Evolutionary conservation across 129 eudicot genomes (phyloP).

Genomic region (Logfia minima): DNA sequence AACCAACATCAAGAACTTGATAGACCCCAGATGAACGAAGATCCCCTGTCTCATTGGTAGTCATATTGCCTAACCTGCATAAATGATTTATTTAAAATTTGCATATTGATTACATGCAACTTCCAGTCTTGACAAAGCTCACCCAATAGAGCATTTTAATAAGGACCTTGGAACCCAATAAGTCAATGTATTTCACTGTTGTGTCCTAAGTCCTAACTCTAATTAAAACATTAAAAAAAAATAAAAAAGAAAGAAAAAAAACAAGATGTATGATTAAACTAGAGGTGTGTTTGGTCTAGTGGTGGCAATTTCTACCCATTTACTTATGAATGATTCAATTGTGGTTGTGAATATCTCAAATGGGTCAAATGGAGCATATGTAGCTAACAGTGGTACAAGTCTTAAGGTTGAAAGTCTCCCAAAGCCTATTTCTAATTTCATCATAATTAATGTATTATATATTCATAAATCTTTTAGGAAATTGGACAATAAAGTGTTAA

Average conservation of each 20-base stretch:
- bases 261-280: neutral
- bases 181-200: neutral
- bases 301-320: constrained; percentile 4
- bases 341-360: neutral
- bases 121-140: neutral
- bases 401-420: neutral
- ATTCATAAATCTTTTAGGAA: neutral
- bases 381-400: neutral
- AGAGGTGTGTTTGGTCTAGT: neutral
- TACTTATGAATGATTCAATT: neutral
- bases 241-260: neutral
- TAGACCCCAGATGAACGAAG: constrained; percentile 78
- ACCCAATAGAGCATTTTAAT: neutral
- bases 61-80: constrained; percentile 97
- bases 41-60: constrained; percentile 82
- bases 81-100: neutral
- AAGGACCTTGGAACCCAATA: neutral
- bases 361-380: neutral
- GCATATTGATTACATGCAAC: neutral
- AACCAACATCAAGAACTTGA: constrained; percentile 97
- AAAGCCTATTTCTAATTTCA: neutral
- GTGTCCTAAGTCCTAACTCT: neutral
- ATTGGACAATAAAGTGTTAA: neutral
- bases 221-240: no score
- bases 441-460: neutral